Evolutionary conservation across 2,329 filamentous ascomycete genomes (phyloP).

Genomic region (Nothophaeocryptopus gaeumannii): DNA sequence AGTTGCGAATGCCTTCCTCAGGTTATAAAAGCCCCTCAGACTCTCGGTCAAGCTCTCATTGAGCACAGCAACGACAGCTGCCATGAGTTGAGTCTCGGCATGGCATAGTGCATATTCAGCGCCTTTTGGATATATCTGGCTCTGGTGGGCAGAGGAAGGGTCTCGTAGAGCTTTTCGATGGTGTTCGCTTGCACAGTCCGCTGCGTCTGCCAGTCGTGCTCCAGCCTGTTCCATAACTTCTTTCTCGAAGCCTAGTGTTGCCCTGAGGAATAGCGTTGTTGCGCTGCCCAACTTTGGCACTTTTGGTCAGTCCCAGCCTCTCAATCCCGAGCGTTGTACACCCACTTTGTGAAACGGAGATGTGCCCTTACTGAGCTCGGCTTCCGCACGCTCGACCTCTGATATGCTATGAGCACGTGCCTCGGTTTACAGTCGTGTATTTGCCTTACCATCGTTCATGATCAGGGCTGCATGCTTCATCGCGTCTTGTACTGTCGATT

Average conservation of each 20-base stretch:
- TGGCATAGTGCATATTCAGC: constrained; percentile 83
- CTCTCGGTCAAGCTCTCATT: constrained; percentile 92
- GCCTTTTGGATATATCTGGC: constrained; percentile 72
- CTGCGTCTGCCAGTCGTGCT: constrained; percentile 68
- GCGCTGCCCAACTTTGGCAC: constrained; percentile 63
- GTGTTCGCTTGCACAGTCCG: constrained; percentile 72
- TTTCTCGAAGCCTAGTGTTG: constrained; percentile 87
- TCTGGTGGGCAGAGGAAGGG: constrained; percentile 50
- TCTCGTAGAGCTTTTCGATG: constrained; percentile 69
- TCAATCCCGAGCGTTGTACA: background rate
- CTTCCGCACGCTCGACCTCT: constrained; percentile 80
- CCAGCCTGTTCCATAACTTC: constrained; percentile 83
- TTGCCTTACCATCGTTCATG: constrained; percentile 41
- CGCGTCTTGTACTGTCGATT: constrained; percentile 43
- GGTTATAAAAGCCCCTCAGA: constrained; percentile 86
- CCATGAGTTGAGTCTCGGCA: constrained; percentile 84
- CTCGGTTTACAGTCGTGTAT: background rate
- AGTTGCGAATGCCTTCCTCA: constrained; percentile 82
- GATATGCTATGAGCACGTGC: constrained; percentile 25
- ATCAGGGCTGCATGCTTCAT: constrained; percentile 37
- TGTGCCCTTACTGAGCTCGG: constrained; percentile 64
- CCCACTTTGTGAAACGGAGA: constrained; percentile 79
- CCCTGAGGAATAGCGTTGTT: constrained; percentile 79
- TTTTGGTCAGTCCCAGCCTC: constrained; percentile 3
- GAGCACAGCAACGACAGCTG: constrained; percentile 80